Evolutionary conservation across 2,329 filamentous ascomycete species (phyloP).

Genomic region (Podosphaera xanthii): DNA sequence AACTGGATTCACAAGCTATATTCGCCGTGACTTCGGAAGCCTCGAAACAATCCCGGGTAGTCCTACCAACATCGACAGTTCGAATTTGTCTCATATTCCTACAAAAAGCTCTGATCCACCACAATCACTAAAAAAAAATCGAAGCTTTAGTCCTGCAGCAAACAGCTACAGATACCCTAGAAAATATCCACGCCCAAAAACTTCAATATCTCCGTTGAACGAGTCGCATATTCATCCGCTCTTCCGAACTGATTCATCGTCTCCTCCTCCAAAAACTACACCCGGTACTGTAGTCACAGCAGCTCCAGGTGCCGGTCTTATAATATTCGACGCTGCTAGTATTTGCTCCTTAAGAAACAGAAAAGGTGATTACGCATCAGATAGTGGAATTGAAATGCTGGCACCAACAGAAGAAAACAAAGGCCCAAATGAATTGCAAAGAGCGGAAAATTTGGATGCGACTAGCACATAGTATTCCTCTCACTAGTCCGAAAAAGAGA

Average conservation of each 20-base stretch:
- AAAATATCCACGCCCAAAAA: slow-evolving; percentile 4
- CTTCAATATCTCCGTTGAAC: slow-evolving; percentile 17
- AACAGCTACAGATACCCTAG: slow-evolving; percentile 8
- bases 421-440: background rate
- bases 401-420: background rate
- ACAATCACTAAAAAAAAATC: slow-evolving; percentile 12
- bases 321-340: slow-evolving; percentile 31
- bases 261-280: slow-evolving; percentile 39
- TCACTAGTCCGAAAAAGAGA: no score
- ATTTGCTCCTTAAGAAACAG: slow-evolving; percentile 28
- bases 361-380: slow-evolving; percentile 22
- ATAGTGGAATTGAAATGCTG: background rate
- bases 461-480: background rate
- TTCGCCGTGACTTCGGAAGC: slow-evolving; percentile 16
- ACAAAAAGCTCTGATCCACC: slow-evolving; percentile 33
- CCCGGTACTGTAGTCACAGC: slow-evolving; percentile 50
- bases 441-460: background rate
- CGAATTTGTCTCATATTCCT: slow-evolving; percentile 39
- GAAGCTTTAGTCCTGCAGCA: slow-evolving; percentile 14
- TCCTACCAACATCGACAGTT: slow-evolving; percentile 29
- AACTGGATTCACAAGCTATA: background rate
- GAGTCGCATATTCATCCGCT: slow-evolving; percentile 58
- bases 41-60: slow-evolving; percentile 52
- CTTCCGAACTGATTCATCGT: slow-evolving; percentile 50
- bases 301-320: slow-evolving; percentile 42